Conservation (phyloP, 805 yeast species). For the Helenozyma rhizophorensis region DNA sequence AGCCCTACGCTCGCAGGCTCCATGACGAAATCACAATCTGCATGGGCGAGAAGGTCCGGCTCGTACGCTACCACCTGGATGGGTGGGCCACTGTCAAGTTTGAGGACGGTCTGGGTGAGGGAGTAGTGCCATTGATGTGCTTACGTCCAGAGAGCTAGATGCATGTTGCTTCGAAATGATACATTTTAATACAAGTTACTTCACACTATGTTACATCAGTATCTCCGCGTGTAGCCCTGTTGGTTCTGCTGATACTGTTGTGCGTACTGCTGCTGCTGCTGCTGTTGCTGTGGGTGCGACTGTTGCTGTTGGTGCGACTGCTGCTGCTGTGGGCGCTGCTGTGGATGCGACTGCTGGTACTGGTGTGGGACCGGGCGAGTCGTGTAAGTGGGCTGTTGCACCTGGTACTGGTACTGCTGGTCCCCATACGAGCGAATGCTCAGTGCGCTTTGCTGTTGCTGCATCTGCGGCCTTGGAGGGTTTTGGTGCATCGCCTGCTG, state of each 20-base stretch:
- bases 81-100: conserved; percentile 36
- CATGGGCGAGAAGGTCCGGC: conserved; percentile 26
- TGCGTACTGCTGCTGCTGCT: conserved; percentile 1
- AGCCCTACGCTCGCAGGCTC: conserved; percentile 23
- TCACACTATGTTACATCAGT: not conserved
- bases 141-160: no score
- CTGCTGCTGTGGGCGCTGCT: conserved; percentile 2
- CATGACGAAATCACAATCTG: conserved; percentile 31
- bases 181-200: no score
- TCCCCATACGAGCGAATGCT: conserved; percentile 5
- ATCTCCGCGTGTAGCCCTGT: conserved; percentile 1
- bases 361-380: not conserved
- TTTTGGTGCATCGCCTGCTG: not conserved
- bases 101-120: conserved; percentile 15
- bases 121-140: conserved; percentile 31
- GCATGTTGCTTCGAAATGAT: no score
- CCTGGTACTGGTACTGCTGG: conserved; percentile 4
- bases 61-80: conserved; percentile 25
- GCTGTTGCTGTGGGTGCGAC: conserved; percentile 3
- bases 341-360: not conserved
- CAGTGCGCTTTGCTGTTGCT: conserved; percentile 1
- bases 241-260: not conserved
- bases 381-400: conserved; percentile 2
- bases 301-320: conserved; percentile 8
- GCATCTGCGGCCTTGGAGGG: conserved; percentile 1